A percentile compares a stretch with the other conserved stretches of the same genome.
Evolutionary conservation across 2,329 filamentous ascomycete genomes (phyloP).

Genomic region (Leptographium radiaticola): DNA sequence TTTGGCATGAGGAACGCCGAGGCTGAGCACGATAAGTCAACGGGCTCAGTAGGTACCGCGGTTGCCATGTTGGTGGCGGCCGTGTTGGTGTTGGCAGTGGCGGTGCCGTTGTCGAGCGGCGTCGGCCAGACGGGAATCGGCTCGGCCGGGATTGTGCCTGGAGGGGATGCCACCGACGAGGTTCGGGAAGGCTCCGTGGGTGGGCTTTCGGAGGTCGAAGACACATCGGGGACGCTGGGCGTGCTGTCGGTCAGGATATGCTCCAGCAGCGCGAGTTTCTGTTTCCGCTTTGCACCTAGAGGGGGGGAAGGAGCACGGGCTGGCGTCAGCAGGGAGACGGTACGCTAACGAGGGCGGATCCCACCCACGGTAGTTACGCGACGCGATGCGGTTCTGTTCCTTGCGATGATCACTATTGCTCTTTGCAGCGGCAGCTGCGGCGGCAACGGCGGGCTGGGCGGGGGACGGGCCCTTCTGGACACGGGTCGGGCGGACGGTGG

Average conservation of each 20-base stretch:
- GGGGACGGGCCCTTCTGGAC: not conserved
- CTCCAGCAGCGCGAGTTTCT: slow-evolving; percentile 27
- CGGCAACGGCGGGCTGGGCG: not conserved
- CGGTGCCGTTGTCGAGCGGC: too few relatives aligned
- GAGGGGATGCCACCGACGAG: not conserved
- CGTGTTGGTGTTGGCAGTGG: not conserved
- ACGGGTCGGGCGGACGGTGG: not conserved
- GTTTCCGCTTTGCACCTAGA: slow-evolving; percentile 30
- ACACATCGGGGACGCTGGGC: not conserved
- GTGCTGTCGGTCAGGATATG: slow-evolving; percentile 20
- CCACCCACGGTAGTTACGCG: slow-evolving; percentile 13
- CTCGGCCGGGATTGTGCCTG: not conserved
- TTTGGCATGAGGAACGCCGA: not conserved
- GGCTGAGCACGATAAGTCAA: not conserved
- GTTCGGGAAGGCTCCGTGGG: not conserved
- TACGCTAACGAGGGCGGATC: not conserved
- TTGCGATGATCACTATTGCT: slow-evolving; percentile 13
- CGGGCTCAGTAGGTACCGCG: not conserved
- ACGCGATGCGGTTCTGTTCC: slow-evolving; percentile 15
- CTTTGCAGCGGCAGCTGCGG: not conserved
- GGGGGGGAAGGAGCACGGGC: not conserved
- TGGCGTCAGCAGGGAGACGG: slow-evolving; percentile 7
- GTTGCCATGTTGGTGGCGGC: not conserved
- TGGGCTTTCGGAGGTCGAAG: not conserved
- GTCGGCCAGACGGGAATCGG: not conserved